Percentiles rank a stretch among this genome's conserved stretches.
These are phyloP conservation scores for Scedosporium apiospermum DNA, from an alignment of 2,329 filamentous ascomycete species.

Conservation along the genomic window DNA sequence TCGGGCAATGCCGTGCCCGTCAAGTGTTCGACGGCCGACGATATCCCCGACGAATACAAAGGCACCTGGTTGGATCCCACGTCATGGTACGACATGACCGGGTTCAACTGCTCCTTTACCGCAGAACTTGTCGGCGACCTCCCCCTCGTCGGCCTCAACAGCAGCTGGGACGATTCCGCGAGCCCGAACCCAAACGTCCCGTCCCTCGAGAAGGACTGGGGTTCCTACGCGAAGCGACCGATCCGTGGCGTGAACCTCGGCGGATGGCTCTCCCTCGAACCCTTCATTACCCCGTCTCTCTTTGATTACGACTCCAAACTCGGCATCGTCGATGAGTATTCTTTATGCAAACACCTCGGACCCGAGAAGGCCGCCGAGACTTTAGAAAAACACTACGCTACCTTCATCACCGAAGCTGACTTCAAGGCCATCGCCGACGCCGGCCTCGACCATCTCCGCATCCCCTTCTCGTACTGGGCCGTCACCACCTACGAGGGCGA, in stretches of 20 bases:
- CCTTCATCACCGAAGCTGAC: constrained; percentile 75
- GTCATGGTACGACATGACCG: constrained; percentile 79
- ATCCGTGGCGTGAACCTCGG: constrained; percentile 88
- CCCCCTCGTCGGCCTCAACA: constrained; percentile 82
- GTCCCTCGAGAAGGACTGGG: constrained; percentile 65
- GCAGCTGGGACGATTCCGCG: constrained; percentile 74
- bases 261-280: constrained; percentile 89
- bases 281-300: constrained; percentile 89
- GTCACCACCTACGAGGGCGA: constrained; percentile 76
- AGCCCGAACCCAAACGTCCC: constrained; percentile 73
- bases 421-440: constrained; percentile 79
- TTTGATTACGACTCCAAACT: constrained; percentile 58
- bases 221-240: constrained; percentile 64
- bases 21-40: constrained; percentile 36
- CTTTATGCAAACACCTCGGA: constrained; percentile 63
- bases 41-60: constrained; percentile 56
- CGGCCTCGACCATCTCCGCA: constrained; percentile 92
- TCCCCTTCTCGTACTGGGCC: constrained; percentile 93
- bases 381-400: constrained; percentile 86
- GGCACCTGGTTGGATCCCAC: constrained; percentile 81
- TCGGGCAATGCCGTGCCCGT: not conserved
- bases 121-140: constrained; percentile 73
- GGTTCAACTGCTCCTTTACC: constrained; percentile 94
- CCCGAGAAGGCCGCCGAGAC: constrained; percentile 49
- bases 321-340: constrained; percentile 82